A percentile compares a stretch with the other conserved stretches of the same genome.
phyloP scores from a whole-genome alignment of 768 basidiomycete species.

The Suillus hirtellus region DNA sequence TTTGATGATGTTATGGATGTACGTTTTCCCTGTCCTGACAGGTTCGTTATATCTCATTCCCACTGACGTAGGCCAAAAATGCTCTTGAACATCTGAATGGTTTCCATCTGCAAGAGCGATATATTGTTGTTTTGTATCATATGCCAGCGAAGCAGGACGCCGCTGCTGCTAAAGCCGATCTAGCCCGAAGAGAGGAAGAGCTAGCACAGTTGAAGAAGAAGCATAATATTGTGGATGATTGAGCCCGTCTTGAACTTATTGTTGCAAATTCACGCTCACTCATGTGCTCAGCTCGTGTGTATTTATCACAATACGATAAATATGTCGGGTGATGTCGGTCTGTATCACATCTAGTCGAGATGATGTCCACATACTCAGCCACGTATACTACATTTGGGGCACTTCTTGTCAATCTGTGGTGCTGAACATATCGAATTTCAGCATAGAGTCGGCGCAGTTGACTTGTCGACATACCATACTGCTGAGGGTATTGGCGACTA shows the following conservation, averaged over 20 bases:
- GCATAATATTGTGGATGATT: conserved; percentile 81
- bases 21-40: conserved; percentile 28
- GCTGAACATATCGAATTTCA: conserved; percentile 32
- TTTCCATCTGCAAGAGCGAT: conserved; percentile 97
- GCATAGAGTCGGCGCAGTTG: conserved; percentile 4
- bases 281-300: conserved; percentile 11
- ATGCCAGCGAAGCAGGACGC: conserved; percentile 98
- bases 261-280: conserved; percentile 18
- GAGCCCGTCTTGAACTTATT: conserved; percentile 24
- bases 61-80: conserved; percentile 76
- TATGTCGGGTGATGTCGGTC: conserved; percentile 9
- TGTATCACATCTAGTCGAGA: conserved; percentile 11
- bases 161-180: conserved; percentile 88
- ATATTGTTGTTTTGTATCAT: conserved; percentile 97
- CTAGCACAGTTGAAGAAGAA: conserved; percentile 82
- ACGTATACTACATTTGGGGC: conserved; percentile 46
- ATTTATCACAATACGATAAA: conserved; percentile 1
- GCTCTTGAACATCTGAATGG: conserved; percentile 96
- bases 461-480: conserved; percentile 48
- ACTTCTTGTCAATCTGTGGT: conserved; percentile 60
- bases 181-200: conserved; percentile 90
- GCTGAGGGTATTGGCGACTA: conserved; percentile 65
- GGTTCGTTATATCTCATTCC: conserved; percentile 16
- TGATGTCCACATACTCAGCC: conserved; percentile 12
- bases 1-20: conserved; percentile 97